A percentile compares a stretch with the other conserved stretches of the same genome.
These are phyloP conservation scores for Xylaria sp. DNA, from an alignment of 2,329 filamentous ascomycete genomes.

Conservation along the genomic window DNA sequence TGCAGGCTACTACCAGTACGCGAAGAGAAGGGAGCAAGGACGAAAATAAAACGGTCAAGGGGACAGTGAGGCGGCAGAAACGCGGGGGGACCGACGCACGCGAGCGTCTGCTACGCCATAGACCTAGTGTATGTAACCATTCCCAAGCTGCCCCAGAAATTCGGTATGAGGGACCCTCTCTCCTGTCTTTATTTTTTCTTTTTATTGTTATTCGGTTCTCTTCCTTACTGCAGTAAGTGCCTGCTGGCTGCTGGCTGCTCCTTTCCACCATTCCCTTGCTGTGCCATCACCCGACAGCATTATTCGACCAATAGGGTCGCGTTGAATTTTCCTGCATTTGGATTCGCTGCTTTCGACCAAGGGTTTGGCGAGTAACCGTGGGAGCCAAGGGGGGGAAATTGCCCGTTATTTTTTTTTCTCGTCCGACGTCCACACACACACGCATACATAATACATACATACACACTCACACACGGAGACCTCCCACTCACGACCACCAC, in stretches of 20 bases:
- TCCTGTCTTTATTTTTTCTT: constrained; percentile 10
- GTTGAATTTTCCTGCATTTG: constrained; percentile 33
- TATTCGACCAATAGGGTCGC: constrained; percentile 33
- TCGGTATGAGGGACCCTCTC: constrained; percentile 22
- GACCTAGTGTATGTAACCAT: constrained; percentile 26
- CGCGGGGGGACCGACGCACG: constrained; percentile 33
- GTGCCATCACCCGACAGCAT: constrained; percentile 36
- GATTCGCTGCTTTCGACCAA: constrained; percentile 36
- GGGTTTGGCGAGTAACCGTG: constrained; percentile 26
- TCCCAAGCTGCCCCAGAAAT: constrained; percentile 27
- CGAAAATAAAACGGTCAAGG: constrained; percentile 33
- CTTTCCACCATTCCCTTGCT: constrained; percentile 26
- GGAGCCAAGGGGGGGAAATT: constrained; percentile 21
- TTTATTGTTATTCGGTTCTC: not conserved
- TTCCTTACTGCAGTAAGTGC: not conserved
- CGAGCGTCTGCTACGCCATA: constrained; percentile 29
- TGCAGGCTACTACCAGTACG: not conserved
- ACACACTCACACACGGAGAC: constrained; percentile 14
- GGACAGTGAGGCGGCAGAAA: constrained; percentile 31
- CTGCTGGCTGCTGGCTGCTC: constrained; percentile 4
- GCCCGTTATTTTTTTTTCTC: constrained; percentile 12
- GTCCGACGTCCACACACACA: constrained; percentile 12
- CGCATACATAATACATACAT: constrained; percentile 14
- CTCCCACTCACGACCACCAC: not conserved
- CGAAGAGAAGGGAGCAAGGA: constrained; percentile 8